Conservation (phyloP, 2,329 filamentous ascomycete genomes). For the Hansfordia pulvinata region DNA sequence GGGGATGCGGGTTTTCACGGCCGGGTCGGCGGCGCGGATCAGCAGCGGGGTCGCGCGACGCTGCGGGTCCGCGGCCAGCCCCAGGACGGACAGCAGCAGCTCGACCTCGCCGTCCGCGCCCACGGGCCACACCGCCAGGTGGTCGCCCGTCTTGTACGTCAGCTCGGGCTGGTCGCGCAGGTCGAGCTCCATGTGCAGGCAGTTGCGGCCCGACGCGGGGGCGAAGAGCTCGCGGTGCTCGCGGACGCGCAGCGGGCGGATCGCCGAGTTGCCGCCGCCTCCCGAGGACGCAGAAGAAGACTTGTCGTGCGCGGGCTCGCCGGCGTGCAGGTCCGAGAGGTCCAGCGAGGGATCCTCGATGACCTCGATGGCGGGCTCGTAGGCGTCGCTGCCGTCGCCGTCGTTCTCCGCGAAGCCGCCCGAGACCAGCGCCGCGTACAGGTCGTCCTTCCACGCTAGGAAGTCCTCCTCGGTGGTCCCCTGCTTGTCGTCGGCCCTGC, state of each 20-base stretch:
- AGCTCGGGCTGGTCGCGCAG: conserved; percentile 14
- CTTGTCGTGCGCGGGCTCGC: conserved; percentile 7
- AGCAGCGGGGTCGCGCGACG: conserved; percentile 4
- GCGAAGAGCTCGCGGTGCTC: conserved; percentile 21
- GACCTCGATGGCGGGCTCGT: conserved; percentile 10
- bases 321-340: conserved; percentile 7
- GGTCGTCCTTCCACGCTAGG: conserved; percentile 17
- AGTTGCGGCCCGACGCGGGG: conserved; percentile 12
- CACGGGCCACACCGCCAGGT: conserved; percentile 22
- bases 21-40: neutral
- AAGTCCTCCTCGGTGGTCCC: conserved; percentile 21
- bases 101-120: conserved; percentile 19
- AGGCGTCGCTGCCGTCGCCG: conserved; percentile 7
- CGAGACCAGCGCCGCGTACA: neutral
- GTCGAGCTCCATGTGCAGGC: conserved; percentile 23
- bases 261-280: no score
- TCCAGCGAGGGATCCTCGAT: conserved; percentile 6
- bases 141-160: conserved; percentile 23
- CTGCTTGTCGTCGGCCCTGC: conserved; percentile 16
- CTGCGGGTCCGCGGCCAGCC: no score
- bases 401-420: conserved; percentile 8
- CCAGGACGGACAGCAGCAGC: neutral
- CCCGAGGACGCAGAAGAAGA: no score
- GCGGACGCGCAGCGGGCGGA: conserved; percentile 13
- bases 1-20: neutral